Evolutionary conservation across 768 basidiomycete genomes (phyloP), one percentile per base, ranked within the genome.

Genomic region (Asterophora parasitica): DNA sequence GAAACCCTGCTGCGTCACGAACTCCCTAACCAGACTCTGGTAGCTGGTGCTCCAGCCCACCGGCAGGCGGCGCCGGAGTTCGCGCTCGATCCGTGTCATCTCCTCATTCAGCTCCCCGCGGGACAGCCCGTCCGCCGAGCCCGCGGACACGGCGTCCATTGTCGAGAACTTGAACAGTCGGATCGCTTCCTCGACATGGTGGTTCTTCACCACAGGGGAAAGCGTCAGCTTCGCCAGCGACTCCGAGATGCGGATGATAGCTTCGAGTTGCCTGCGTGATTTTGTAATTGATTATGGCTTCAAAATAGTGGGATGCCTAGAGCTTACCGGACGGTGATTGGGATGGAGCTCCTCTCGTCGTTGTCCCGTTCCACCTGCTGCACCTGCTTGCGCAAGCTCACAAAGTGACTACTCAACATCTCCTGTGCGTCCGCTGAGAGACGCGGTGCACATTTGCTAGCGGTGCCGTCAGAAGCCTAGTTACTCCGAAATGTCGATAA

Each of bases 1-100:
- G 62, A 86, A 96, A 4, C 92, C 90, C 63, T 97, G 92, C 57
- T 91, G 85, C 8, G 81, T 85, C 6, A 96, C 93, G 61, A 98
- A 98, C 68, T 98, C 95, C 52, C 85, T 80, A 30, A 93, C 79
- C 38, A 99, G 74, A 57, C 86, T 89, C 65, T 94, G 89, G 61
- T 98, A 98, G 58, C 92, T 94, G 50, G 94, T 97, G 53, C 85
- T 92, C 92, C 94, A 97, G 2, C 95, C 94, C 39, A 96, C 85
- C 1, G 92, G 93, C 53, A 96, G 69, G 40, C 92, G 73, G 54
- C 90, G 72, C 44, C 83, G 72, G 33, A 95, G 70, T 63, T 95
- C 93, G 58, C 85, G 83, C 62, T 95, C 93, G 56, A 99, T 96
- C 54, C 79, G 77, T 26, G 76, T 71, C 77, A 97, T 92, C 69